Evolutionary conservation across 345 rosid genomes (phyloP).

Genomic region (Camelina sativa): DNA sequence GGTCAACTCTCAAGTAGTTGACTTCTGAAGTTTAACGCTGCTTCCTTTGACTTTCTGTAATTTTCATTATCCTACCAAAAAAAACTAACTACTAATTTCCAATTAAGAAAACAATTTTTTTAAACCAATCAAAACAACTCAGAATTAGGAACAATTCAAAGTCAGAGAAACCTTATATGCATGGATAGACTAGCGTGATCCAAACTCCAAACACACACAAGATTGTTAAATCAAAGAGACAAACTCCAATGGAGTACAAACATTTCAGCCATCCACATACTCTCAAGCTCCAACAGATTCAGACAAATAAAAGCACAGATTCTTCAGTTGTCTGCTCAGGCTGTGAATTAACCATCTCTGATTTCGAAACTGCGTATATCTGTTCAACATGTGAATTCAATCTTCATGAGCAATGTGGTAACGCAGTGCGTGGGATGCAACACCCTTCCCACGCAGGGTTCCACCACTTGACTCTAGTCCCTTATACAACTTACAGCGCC

Average conservation of each 20-base stretch:
- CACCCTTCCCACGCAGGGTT: conserved; percentile 43
- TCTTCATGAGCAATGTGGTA: conserved; percentile 48
- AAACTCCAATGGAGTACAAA: conserved; percentile 46
- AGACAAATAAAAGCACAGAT: conserved; percentile 7
- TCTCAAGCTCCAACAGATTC: conserved; percentile 34
- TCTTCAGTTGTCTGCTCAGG: conserved; percentile 41
- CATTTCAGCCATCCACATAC: conserved; percentile 51
- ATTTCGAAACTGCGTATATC: conserved; percentile 26
- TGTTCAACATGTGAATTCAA: conserved; percentile 46
- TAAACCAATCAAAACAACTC: conserved; percentile 22
- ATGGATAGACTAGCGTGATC: background rate
- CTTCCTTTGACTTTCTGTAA: conserved; percentile 8
- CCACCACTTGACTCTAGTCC: conserved; percentile 46
- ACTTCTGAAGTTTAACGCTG: conserved; percentile 20
- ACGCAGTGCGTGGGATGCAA: conserved; percentile 41
- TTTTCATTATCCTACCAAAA: conserved; percentile 23
- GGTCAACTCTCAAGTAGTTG: conserved; percentile 28
- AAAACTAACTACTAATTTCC: conserved; percentile 20
- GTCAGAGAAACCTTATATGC: conserved; percentile 30
- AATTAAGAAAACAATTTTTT: background rate
- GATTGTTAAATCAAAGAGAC: conserved; percentile 10
- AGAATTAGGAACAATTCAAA: conserved; percentile 32
- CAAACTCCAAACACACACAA: conserved; percentile 28
- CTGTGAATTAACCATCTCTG: conserved; percentile 39
- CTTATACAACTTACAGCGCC: conserved; percentile 42